phyloP scores from a whole-genome alignment of 331 rosid species.

The Phaseolus coccineus region DNA sequence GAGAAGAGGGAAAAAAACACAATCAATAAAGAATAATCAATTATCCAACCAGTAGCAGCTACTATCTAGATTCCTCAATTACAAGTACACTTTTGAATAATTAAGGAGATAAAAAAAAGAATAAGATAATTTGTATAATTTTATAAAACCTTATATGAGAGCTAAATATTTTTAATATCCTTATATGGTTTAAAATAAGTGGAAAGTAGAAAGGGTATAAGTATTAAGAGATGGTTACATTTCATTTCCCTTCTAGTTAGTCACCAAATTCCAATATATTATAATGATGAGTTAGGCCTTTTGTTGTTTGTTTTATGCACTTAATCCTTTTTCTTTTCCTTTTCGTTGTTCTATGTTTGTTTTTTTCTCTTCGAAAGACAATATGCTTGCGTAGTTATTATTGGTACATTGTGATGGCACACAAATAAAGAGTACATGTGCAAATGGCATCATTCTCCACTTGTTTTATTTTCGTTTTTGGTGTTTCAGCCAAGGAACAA shows the following conservation, averaged over 20 bases:
- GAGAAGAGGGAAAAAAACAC: no score
- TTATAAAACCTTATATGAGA: no score
- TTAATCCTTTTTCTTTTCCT: neutral
- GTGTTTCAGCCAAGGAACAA: conserved; percentile 9
- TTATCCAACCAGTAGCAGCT: no score
- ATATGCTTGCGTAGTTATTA: conserved; percentile 30
- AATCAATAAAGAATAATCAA: no score
- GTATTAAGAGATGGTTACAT: neutral
- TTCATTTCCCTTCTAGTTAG: neutral
- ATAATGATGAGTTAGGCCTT: neutral
- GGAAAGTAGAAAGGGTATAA: neutral
- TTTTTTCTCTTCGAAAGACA: neutral
- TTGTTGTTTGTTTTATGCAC: neutral
- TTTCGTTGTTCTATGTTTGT: neutral
- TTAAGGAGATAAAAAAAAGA: no score
- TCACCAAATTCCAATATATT: neutral
- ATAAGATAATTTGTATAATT: no score
- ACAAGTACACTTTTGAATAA: no score
- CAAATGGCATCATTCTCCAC: conserved; percentile 27
- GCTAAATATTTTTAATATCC: no score
- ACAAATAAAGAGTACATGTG: conserved; percentile 6
- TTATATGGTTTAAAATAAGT: neutral
- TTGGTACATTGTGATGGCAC: neutral
- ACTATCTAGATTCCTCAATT: no score
- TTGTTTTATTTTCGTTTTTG: conserved; percentile 27